Base-by-base conservation (phyloP, 768 basidiomycete species). In the Mycena pura region DNA sequence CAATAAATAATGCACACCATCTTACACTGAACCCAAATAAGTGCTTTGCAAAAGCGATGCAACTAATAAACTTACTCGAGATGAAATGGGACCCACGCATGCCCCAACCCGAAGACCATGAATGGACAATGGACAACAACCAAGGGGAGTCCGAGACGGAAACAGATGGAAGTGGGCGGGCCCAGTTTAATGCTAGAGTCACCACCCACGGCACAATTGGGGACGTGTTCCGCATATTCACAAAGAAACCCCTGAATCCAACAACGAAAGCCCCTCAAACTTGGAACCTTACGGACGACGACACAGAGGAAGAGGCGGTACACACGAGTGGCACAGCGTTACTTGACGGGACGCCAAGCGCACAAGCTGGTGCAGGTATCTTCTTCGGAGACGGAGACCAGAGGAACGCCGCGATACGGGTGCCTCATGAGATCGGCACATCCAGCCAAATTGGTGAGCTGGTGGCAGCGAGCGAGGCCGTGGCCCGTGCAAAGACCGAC, bases 401-500 rank as follows among this genome's bases (percentile, higher is more conserved):
- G 11, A 3, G 25, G 22, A 63, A 63, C 45, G 2, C 6, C 13
- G 24, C 48, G 2, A 13, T 63, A 10, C 8, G 43, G 39, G 25
- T 63, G 5, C 47, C 57, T 0, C 27, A 28, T 3, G 36, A 2
- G 25, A 5, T 25, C 7, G 28, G 19, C 5, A 32, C 43, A 7
- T 59, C 62, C 1, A 63, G 60, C 44, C 45, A 63, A 39, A 21
- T 45, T 3, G 58, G 39, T 1, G 57, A 63, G 45, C 27, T 63
- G 21, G 57, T 39, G 9, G 62, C 62, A 17, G 31, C 48, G 3
- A 47, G 43, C 13, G 39, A 51, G 17, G 62, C 24, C 9, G 13
- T 27, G 3, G 43, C n/a, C n/a, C n/a, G n/a, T n/a, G n/a, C n/a
- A n/a, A n/a, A n/a, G n/a, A n/a, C n/a, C n/a, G n/a, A n/a, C n/a